Conservation (phyloP, 2,329 filamentous ascomycete genomes). For the Penicillium sp. region DNA sequence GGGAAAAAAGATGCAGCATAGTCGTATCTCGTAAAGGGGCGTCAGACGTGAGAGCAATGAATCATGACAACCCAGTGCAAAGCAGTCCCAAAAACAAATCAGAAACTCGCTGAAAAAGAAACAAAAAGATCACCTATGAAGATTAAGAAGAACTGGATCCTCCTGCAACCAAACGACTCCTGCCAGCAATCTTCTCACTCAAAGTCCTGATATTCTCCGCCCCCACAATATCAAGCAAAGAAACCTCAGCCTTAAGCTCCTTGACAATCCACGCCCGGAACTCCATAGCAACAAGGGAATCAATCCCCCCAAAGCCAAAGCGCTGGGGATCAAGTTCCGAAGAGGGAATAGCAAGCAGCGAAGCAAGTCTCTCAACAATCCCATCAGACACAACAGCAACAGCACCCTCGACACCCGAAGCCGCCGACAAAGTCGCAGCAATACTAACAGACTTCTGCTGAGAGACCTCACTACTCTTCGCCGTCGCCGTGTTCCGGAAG, state of each 20-base stretch:
- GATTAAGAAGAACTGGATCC: background rate
- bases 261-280: slow-evolving; percentile 32
- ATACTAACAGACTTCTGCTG: slow-evolving; percentile 11
- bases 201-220: slow-evolving; percentile 19
- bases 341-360: slow-evolving; percentile 24
- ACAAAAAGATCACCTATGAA: background rate
- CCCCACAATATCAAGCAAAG: slow-evolving; percentile 23
- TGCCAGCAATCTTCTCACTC: slow-evolving; percentile 17
- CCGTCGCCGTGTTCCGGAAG: background rate
- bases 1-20: background rate
- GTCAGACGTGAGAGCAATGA: background rate
- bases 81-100: background rate
- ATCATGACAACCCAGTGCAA: background rate
- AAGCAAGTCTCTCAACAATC: slow-evolving; percentile 17
- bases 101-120: background rate
- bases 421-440: slow-evolving; percentile 6
- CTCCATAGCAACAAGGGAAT: slow-evolving; percentile 33
- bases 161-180: slow-evolving; percentile 5
- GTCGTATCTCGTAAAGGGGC: background rate
- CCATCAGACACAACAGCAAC: slow-evolving; percentile 14
- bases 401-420: slow-evolving; percentile 3
- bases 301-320: slow-evolving; percentile 26
- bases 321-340: slow-evolving; percentile 27
- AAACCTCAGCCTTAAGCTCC: slow-evolving; percentile 27
- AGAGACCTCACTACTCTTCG: background rate